These are phyloP conservation scores for Penicillium canescens DNA, from an alignment of 495 filamentous ascomycete genomes.

Conservation along the genomic window DNA sequence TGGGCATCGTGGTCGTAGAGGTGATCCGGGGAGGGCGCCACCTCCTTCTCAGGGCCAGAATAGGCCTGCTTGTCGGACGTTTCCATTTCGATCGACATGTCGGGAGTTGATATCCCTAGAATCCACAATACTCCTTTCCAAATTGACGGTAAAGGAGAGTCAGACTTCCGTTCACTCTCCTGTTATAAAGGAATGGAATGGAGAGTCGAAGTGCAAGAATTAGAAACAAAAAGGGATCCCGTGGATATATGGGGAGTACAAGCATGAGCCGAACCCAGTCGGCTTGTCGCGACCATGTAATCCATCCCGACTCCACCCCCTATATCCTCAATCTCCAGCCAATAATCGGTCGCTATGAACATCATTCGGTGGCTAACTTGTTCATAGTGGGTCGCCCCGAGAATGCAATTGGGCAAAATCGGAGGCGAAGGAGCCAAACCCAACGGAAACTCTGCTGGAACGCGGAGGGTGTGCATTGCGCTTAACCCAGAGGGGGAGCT, in stretches of 20 bases:
- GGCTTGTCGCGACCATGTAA: not conserved
- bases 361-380: constrained; percentile 16
- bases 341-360: constrained; percentile 1
- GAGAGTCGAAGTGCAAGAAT: not conserved
- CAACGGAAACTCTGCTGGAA: constrained; percentile 18
- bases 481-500: constrained; percentile 41
- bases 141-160: not conserved
- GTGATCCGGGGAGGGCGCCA: constrained; percentile 21
- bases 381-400: constrained; percentile 10
- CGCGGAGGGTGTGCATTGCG: constrained; percentile 11
- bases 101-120: not conserved
- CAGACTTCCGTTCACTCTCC: not conserved
- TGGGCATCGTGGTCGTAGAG: constrained; percentile 7
- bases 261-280: constrained; percentile 1
- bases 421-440: constrained; percentile 16
- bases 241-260: too few relatives aligned
- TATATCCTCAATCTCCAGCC: constrained; percentile 15
- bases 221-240: not conserved
- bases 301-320: constrained; percentile 12
- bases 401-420: constrained; percentile 12
- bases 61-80: not conserved
- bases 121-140: constrained; percentile 1
- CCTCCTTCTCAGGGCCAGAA: constrained; percentile 14
- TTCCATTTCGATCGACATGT: constrained; percentile 17
- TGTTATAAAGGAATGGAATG: not conserved